Conservation (phyloP, 2,329 filamentous ascomycete species). For the Ramularia endophylla region DNA sequence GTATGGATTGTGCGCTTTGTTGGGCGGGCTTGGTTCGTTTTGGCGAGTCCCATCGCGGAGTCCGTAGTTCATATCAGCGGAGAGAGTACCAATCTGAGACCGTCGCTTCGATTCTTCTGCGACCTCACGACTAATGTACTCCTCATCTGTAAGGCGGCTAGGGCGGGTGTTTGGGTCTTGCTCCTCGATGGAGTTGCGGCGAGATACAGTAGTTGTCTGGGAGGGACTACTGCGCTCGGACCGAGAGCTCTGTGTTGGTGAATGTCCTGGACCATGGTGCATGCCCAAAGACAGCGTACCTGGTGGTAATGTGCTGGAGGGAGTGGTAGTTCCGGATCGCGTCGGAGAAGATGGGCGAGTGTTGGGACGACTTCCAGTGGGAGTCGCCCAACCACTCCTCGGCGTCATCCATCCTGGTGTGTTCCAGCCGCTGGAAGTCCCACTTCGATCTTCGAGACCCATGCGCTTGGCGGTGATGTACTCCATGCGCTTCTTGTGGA, state of each 20-base stretch:
- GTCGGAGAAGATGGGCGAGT: slow-evolving; percentile 29
- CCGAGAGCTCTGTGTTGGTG: slow-evolving; percentile 9
- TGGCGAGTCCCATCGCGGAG: slow-evolving; percentile 25
- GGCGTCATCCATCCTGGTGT: slow-evolving; percentile 36
- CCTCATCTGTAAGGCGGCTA: slow-evolving; percentile 28
- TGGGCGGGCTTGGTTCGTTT: slow-evolving; percentile 12
- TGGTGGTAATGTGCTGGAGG: slow-evolving; percentile 11
- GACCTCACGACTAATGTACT: slow-evolving; percentile 26
- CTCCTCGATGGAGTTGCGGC: slow-evolving; percentile 25
- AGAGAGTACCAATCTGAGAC: slow-evolving; percentile 21
- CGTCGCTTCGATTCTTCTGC: slow-evolving; percentile 29
- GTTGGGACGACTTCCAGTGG: slow-evolving; percentile 24
- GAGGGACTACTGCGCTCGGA: slow-evolving; percentile 6
- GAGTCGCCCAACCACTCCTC: slow-evolving; percentile 37
- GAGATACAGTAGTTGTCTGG: slow-evolving; percentile 11
- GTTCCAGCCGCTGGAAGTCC: slow-evolving; percentile 29
- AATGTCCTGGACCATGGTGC: slow-evolving; percentile 28
- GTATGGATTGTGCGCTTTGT: slow-evolving; percentile 17
- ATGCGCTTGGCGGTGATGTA: slow-evolving; percentile 30
- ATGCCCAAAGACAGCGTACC: slow-evolving; percentile 26
- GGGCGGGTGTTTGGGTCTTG: slow-evolving; percentile 12
- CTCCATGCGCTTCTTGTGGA: slow-evolving; percentile 46
- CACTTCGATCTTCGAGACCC: slow-evolving; percentile 26
- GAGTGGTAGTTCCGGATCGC: slow-evolving; percentile 23
- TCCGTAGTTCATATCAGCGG: slow-evolving; percentile 25